Percentiles rank a stretch among this genome's conserved stretches.
Conservation (phyloP, 2,329 filamentous ascomycete genomes). For the Arthrobotrys musiformis region DNA sequence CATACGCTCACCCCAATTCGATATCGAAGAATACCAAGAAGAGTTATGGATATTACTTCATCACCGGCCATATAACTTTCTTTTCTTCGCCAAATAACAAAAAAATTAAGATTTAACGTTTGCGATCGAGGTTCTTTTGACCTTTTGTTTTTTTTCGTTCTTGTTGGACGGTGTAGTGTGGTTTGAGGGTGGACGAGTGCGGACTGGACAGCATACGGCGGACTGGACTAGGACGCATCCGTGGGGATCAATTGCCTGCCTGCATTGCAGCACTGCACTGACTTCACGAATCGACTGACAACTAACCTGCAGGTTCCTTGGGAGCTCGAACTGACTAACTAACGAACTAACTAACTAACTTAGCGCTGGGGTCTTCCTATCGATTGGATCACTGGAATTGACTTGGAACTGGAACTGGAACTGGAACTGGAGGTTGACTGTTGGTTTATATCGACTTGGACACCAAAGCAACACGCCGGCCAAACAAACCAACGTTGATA, state of each 20-base stretch:
- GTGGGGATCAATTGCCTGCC: constrained; percentile 31
- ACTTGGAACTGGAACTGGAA: too few relatives aligned
- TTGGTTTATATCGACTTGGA: too few relatives aligned
- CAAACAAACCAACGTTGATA: too few relatives aligned
- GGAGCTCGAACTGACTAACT: too few relatives aligned
- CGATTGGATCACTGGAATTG: too few relatives aligned
- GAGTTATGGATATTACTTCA: not conserved
- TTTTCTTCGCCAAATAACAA: not conserved
- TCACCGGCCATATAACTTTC: not conserved
- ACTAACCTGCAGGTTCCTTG: constrained; percentile 1
- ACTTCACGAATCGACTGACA: not conserved
- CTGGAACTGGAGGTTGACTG: too few relatives aligned
- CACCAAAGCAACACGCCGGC: too few relatives aligned
- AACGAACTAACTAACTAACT: too few relatives aligned
- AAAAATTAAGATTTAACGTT: not conserved
- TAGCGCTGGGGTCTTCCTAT: too few relatives aligned
- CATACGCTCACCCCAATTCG: too few relatives aligned
- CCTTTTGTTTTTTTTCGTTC: constrained; percentile 5
- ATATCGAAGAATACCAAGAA: not conserved
- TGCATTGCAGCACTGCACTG: constrained; percentile 22
- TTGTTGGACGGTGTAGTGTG: constrained; percentile 49
- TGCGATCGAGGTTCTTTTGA: constrained; percentile 6
- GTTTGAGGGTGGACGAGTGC: constrained; percentile 41
- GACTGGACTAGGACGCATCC: constrained; percentile 54
- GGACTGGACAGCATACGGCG: constrained; percentile 25